Percentiles rank a stretch among this genome's conserved stretches.
Conservation (phyloP, 2,329 filamentous ascomycete species). For the Pseudocercospora pini-densiflorae region DNA sequence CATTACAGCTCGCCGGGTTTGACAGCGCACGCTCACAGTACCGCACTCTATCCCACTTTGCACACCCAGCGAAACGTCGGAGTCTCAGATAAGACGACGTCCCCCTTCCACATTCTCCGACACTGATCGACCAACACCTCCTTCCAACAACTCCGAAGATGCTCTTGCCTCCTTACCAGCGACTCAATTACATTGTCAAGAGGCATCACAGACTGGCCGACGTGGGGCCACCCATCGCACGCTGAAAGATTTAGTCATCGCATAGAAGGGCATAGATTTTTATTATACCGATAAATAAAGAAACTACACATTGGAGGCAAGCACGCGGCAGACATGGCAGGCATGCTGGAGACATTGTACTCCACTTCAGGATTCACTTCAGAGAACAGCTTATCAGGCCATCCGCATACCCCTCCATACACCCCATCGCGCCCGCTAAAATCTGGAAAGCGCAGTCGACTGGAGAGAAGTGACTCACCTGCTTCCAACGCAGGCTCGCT, state of each 20-base stretch:
- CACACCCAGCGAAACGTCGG: conserved; percentile 7
- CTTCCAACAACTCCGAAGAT: conserved; percentile 31
- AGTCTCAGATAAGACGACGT: conserved; percentile 24
- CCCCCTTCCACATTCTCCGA: not conserved
- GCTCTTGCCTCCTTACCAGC: conserved; percentile 34
- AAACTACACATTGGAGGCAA: conserved; percentile 3
- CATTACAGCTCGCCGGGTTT: not conserved
- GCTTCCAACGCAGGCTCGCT: conserved; percentile 41
- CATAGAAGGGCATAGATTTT: not conserved
- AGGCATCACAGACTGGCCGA: conserved; percentile 36
- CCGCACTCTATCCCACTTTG: conserved; percentile 14
- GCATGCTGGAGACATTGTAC: conserved; percentile 30
- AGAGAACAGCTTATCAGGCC: conserved; percentile 29
- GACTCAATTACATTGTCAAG: conserved; percentile 37
- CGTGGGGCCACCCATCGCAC: conserved; percentile 29
- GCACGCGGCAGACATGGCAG: conserved; percentile 16
- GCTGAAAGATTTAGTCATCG: conserved; percentile 26
- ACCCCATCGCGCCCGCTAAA: conserved; percentile 26
- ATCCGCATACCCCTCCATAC: conserved; percentile 38
- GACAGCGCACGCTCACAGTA: conserved; percentile 4
- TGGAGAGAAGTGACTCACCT: conserved; percentile 37
- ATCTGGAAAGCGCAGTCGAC: conserved; percentile 27
- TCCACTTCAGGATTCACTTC: conserved; percentile 33
- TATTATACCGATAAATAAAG: not conserved
- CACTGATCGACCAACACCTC: conserved; percentile 1